phyloP scores from a whole-genome alignment of 805 yeast species.

The Cyberlindnera veronae region DNA sequence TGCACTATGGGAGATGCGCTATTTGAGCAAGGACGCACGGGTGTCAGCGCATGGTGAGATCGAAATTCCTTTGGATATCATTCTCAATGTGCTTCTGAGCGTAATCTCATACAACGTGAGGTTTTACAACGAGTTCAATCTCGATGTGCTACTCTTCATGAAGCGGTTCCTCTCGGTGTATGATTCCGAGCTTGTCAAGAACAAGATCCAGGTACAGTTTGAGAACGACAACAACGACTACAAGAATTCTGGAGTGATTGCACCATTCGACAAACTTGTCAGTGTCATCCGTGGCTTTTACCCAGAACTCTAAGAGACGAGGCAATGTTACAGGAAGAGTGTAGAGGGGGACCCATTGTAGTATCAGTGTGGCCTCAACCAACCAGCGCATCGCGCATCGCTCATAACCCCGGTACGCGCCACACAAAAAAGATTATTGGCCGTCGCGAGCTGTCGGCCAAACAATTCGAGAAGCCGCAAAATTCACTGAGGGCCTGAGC shows the following conservation, averaged over 20 bases:
- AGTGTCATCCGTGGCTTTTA: slow-evolving; percentile 2
- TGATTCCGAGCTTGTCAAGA: slow-evolving; percentile 31
- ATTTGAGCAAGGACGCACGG: slow-evolving; percentile 15
- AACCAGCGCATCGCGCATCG: too few relatives aligned
- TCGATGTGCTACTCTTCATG: slow-evolving; percentile 41
- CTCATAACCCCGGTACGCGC: slow-evolving; percentile 2
- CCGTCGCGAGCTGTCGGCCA: slow-evolving; percentile 16
- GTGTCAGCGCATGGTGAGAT: slow-evolving; percentile 12
- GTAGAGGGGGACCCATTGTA: too few relatives aligned
- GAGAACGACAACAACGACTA: slow-evolving; percentile 27
- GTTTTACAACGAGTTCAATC: slow-evolving; percentile 58
- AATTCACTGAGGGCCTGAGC: too few relatives aligned
- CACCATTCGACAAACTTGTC: slow-evolving; percentile 26
- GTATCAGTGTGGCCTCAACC: neutral
- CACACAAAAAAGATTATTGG: slow-evolving; percentile 1
- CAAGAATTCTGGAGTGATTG: slow-evolving; percentile 26
- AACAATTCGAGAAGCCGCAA: slow-evolving; percentile 4
- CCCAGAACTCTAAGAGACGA: neutral
- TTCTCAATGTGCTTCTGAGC: slow-evolving; percentile 43
- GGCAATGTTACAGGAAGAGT: too few relatives aligned
- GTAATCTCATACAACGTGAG: slow-evolving; percentile 59
- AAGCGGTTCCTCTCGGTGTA: slow-evolving; percentile 36
- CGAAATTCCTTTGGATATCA: slow-evolving; percentile 32
- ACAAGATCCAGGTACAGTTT: slow-evolving; percentile 26
- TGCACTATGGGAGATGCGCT: slow-evolving; percentile 32